These are phyloP conservation scores for Saccharomyces hybrid DNA, from an alignment of 1,139 yeast genomes.

Conservation along the genomic window DNA sequence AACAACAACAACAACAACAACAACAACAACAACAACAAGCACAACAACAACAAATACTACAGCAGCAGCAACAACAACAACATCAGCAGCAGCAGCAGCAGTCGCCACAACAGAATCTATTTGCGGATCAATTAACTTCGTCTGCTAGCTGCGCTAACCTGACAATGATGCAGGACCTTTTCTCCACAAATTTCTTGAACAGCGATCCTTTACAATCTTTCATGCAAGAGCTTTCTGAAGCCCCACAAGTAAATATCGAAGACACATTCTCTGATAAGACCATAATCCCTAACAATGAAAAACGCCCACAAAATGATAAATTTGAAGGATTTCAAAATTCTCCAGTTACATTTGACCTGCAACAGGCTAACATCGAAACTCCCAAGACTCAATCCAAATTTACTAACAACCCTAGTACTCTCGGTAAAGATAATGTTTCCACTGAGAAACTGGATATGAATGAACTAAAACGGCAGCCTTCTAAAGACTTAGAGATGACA, in stretches of 20 bases:
- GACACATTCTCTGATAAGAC: not conserved
- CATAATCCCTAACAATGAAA: not conserved
- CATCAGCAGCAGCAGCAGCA: conserved; percentile 16
- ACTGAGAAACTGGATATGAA: conserved; percentile 19
- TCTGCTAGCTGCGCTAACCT: conserved; percentile 5
- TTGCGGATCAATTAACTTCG: not conserved
- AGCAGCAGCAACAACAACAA: not conserved
- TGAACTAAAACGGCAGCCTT: conserved; percentile 14
- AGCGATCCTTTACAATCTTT: conserved; percentile 24
- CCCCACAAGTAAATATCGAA: conserved; percentile 7
- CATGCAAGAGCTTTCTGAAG: conserved; percentile 20
- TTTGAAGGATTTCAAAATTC: not conserved
- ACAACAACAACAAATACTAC: too few species aligned
- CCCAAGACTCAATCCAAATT: conserved; percentile 4
- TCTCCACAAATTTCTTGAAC: conserved; percentile 18
- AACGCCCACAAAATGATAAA: not conserved
- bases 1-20: too few species aligned
- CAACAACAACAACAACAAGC: too few species aligned
- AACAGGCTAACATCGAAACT: not conserved
- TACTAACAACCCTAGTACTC: conserved; percentile 10
- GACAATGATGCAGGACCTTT: conserved; percentile 15
- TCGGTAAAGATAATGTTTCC: conserved; percentile 17
- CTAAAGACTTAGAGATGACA: conserved; percentile 4
- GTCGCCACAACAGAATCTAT: not conserved
- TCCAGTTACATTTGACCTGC: not conserved